Evolutionary conservation across 2,329 filamentous ascomycete species (phyloP), one percentile per base, ranked within the genome.

Genomic region (Trichoderma atroviride): DNA sequence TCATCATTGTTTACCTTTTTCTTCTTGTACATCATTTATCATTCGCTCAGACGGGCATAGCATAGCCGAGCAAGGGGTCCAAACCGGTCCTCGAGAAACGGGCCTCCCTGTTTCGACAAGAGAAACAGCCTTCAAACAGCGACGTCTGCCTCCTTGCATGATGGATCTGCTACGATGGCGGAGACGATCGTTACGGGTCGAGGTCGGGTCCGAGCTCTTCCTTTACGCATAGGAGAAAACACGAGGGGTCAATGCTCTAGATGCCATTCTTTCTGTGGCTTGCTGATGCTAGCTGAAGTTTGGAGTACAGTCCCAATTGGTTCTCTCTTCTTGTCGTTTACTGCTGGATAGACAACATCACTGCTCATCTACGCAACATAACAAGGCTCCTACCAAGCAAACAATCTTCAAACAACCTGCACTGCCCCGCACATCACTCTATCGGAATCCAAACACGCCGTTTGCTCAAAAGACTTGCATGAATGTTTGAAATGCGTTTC

Each of bases 21-120:
- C 13, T 22, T 58, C 5, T 27, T 40, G 22, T 58, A 1, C 31
- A 27, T 19, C 3, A 33, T 10, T 0, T 47, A 27, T 19, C 3
- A 33, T 10, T 5, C 35, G 11, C 40, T 58, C 22, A n/a, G 5
- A 43, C 16, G 33, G 31, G 43, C 22, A 27, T 13, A 27, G n/a
- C 19, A 43, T 13, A 27, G 33, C 19, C n/a, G 24, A 43, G 24
- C 31, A 60, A 43, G 57, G 57, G 57, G 31, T 16, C 57, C 59
- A 71, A 59, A 71, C 70, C 71, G 37, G 50, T 24, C 40, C 55
- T 69, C 33, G 57, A 62, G 69, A 74, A 72, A 71, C 73, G 47
- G 43, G n/a, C 57, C 53, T 69, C 69, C 63, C 56, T 70, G 76
- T 78, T 78, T 78, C 74, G 73, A 77, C 72, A 71, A 72, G 74